Conservation (phyloP, 2,329 filamentous ascomycete species). For the Botrytis tulipae region DNA sequence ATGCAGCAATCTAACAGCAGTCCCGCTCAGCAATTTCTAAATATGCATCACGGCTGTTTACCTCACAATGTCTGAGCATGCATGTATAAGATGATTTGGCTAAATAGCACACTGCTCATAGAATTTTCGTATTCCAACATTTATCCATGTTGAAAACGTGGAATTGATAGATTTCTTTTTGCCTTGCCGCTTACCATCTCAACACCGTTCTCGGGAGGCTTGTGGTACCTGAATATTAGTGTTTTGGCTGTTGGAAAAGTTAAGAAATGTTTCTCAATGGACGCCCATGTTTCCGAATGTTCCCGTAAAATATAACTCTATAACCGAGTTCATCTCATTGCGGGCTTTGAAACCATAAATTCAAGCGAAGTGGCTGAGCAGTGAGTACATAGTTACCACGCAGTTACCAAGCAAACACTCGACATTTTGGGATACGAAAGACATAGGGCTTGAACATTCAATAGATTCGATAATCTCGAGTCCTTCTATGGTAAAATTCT, state of each 20-base stretch:
- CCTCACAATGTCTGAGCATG: not conserved
- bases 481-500: not conserved
- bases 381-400: not conserved
- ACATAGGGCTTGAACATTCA: conserved; percentile 11
- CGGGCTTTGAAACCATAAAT: not conserved
- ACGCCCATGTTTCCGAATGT: not conserved
- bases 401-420: not conserved
- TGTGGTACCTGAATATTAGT: conserved; percentile 8
- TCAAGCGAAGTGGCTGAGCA: conserved; percentile 6
- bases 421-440: conserved; percentile 8
- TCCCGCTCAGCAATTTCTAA: conserved; percentile 3
- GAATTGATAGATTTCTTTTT: conserved; percentile 6
- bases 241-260: not conserved
- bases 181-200: conserved; percentile 4
- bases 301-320: not conserved
- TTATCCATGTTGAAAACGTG: conserved; percentile 14
- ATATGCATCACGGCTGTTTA: conserved; percentile 6
- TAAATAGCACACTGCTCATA: conserved; percentile 4
- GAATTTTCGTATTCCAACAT: not conserved
- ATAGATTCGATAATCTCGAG: conserved; percentile 1
- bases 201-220: conserved; percentile 6
- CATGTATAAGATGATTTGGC: conserved; percentile 8
- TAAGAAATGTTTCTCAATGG: not conserved
- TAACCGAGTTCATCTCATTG: conserved; percentile 14
- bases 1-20: conserved; percentile 3